Evolutionary conservation across 352 stramenopile species (phyloP), one percentile per base, ranked within the genome.

Genomic region (Pythium monospermum): DNA sequence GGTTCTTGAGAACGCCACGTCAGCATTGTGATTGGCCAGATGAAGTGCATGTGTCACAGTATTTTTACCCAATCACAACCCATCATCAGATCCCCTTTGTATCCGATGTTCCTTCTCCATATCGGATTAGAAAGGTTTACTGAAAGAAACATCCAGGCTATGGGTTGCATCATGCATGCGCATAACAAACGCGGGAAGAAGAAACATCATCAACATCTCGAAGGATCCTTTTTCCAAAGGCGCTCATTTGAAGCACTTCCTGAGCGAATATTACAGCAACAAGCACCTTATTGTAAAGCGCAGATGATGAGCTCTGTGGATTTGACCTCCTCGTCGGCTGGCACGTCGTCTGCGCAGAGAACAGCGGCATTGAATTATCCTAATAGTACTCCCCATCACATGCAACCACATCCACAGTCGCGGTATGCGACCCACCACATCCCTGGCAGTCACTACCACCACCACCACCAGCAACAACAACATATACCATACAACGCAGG

Each of bases 221-320:
- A n/a, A n/a, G n/a, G n/a, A n/a, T n/a, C n/a, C n/a, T n/a, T n/a
- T n/a, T n/a, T n/a, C n/a, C n/a, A n/a, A n/a, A n/a, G n/a, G n/a
- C n/a, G n/a, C n/a, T n/a, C n/a, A n/a, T n/a, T n/a, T n/a, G n/a
- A n/a, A n/a, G n/a, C n/a, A n/a, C n/a, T n/a, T n/a, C n/a, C n/a
- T n/a, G n/a, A n/a, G n/a, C n/a, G n/a, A n/a, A n/a, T n/a, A n/a
- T n/a, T n/a, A n/a, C n/a, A n/a, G n/a, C n/a, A n/a, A n/a, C n/a
- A n/a, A n/a, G n/a, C n/a, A n/a, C n/a, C 13, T 13, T 36, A 55
- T 53, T 45, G n/a, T 8, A 18, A 32, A 58, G 57, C 10, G 0
- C 10, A 44, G 49, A 64, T 64, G 57, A 64, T 64, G 57, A 59
- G 57, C 57, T 64, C 57, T 50, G 43, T 64, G 49, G 57, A 64